phyloP scores from a whole-genome alignment of 2,329 filamentous ascomycete species.

The Pseudocercospora fuligena region DNA sequence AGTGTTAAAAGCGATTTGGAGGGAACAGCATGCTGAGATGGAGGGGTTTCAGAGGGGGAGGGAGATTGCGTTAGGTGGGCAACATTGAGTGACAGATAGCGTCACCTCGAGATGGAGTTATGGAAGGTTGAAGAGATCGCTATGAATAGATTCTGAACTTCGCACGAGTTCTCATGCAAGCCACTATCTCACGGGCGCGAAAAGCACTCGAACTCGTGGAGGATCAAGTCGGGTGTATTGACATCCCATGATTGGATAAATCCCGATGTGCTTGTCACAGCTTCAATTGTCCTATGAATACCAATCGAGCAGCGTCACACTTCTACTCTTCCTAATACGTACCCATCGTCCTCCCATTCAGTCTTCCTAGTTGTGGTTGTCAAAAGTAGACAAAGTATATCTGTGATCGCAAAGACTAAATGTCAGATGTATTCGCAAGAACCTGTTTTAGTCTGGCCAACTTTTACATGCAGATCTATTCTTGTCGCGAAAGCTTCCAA shows the following conservation, averaged over 20 bases:
- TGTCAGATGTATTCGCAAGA: background rate
- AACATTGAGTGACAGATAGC: background rate
- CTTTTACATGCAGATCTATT: too few relatives aligned
- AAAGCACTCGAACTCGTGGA: background rate
- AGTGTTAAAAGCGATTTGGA: constrained; percentile 42
- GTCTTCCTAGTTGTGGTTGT: background rate
- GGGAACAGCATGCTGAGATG: constrained; percentile 44
- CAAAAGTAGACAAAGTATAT: background rate
- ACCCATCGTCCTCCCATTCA: background rate
- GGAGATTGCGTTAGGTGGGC: constrained; percentile 21
- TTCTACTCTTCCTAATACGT: background rate
- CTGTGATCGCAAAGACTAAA: background rate
- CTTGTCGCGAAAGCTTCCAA: too few relatives aligned
- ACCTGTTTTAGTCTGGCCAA: background rate
- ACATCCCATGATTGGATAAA: background rate
- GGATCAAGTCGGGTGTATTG: background rate
- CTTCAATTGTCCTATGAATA: background rate
- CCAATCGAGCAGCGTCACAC: background rate
- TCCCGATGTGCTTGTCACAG: background rate
- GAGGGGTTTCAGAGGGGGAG: constrained; percentile 42
- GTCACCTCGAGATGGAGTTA: too few relatives aligned
- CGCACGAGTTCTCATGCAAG: too few relatives aligned
- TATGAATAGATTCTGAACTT: too few relatives aligned
- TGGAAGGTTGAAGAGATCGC: too few relatives aligned
- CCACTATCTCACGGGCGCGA: too few relatives aligned